These are phyloP conservation scores for Didymosphaeria variabile DNA, from an alignment of 2,329 filamentous ascomycete species.

Conservation along the genomic window DNA sequence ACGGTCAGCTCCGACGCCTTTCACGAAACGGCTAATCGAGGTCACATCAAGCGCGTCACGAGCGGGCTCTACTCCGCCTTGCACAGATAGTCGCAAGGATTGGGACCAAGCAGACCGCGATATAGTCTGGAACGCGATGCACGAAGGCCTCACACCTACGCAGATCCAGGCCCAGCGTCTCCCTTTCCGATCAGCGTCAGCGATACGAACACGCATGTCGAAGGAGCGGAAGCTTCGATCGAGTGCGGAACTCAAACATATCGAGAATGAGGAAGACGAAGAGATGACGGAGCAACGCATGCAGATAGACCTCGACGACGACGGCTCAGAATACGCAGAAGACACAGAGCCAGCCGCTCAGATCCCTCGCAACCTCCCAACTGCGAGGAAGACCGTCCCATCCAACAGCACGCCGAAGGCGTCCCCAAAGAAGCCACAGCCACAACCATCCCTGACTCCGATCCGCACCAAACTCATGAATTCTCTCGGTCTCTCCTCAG, in stretches of 20 bases:
- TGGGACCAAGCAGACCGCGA: conserved; percentile 7
- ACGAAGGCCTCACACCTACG: not conserved
- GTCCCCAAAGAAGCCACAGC: not conserved
- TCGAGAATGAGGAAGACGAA: not conserved
- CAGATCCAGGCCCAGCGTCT: not conserved
- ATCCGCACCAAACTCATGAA: conserved; percentile 4
- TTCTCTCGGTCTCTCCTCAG: conserved; percentile 2
- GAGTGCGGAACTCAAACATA: not conserved
- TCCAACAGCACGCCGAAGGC: not conserved
- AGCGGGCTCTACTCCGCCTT: not conserved
- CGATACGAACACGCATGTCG: not conserved
- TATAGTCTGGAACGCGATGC: not conserved
- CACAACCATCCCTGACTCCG: not conserved
- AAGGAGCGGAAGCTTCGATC: not conserved
- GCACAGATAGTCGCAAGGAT: not conserved
- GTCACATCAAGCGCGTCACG: not conserved
- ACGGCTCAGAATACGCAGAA: conserved; percentile 3
- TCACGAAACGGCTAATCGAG: not conserved
- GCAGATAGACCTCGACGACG: not conserved
- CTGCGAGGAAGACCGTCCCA: not conserved
- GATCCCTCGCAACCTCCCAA: not conserved
- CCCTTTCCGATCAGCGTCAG: conserved; percentile 2
- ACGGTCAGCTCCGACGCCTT: not conserved
- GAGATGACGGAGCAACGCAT: not conserved
- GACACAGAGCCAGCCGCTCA: not conserved